phyloP scores from a whole-genome alignment of 1,284 basidiomycete species.

The Cryptococcus floricola region DNA sequence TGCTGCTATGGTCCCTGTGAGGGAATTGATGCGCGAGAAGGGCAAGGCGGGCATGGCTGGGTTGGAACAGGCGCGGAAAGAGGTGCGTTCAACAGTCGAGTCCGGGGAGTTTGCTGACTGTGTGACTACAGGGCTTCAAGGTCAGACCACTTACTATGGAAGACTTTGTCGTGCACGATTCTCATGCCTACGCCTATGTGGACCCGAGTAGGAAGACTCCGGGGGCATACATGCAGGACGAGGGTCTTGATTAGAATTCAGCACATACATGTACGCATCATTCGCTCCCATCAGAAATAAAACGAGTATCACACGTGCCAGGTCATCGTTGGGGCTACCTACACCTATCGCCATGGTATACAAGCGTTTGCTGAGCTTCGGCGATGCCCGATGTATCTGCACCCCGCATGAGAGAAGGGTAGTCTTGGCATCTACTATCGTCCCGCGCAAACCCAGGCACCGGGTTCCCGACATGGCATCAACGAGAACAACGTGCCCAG shows the following conservation, averaged over 20 bases:
- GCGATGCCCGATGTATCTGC: too few species aligned
- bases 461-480: too few species aligned
- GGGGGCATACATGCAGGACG: slow-evolving; percentile 20
- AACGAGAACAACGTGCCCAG: too few species aligned
- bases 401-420: too few species aligned
- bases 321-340: too few species aligned
- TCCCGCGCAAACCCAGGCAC: too few species aligned
- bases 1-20: slow-evolving; percentile 85
- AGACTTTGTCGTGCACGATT: slow-evolving; percentile 67
- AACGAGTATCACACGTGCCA: too few species aligned
- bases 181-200: slow-evolving; percentile 45
- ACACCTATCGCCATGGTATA: too few species aligned
- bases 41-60: slow-evolving; percentile 49
- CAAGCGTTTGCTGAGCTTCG: too few species aligned
- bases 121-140: slow-evolving; percentile 61
- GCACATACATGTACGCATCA: slow-evolving; percentile 2
- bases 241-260: slow-evolving; percentile 30
- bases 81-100: slow-evolving; percentile 32
- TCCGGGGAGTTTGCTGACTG: not conserved
- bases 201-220: slow-evolving; percentile 33
- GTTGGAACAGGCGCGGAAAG: slow-evolving; percentile 46
- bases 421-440: too few species aligned
- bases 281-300: too few species aligned
- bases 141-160: slow-evolving; percentile 64
- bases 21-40: slow-evolving; percentile 72